Conservation (phyloP, 176 grass and related monocot genomes). For the Sorghum bicolor region DNA sequence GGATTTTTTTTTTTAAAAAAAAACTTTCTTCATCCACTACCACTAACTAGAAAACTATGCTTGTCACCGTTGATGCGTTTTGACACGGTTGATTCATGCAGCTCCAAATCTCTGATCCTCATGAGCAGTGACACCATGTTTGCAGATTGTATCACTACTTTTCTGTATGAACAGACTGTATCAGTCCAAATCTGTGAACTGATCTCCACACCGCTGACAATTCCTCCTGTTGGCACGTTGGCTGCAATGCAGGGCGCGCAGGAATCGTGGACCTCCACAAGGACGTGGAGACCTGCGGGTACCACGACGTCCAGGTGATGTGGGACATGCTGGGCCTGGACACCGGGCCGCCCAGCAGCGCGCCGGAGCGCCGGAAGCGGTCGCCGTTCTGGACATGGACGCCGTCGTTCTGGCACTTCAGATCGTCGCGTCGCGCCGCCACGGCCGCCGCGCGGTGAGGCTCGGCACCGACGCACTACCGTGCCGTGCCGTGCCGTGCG, state of each 20-base stretch:
- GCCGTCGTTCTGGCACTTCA: slow-evolving; percentile 30
- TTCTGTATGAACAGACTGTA: too few species aligned
- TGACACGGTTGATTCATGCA: too few species aligned
- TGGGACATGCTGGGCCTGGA: slow-evolving; percentile 75
- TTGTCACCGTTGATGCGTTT: too few species aligned
- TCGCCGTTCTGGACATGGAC: slow-evolving; percentile 53
- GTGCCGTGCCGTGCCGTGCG: not conserved
- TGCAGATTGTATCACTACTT: not conserved
- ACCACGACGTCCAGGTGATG: slow-evolving; percentile 89
- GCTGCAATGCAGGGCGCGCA: slow-evolving; percentile 32
- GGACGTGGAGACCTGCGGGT: slow-evolving; percentile 83
- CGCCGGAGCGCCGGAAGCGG: slow-evolving; percentile 34
- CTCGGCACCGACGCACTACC: not conserved
- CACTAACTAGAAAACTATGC: too few species aligned
- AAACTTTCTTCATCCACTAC: not conserved
- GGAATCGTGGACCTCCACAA: slow-evolving; percentile 64
- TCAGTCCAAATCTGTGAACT: too few species aligned
- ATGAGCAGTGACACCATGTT: not conserved
- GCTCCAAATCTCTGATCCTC: not conserved
- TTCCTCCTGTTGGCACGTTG: not conserved
- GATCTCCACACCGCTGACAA: too few species aligned
- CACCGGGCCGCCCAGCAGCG: not conserved
- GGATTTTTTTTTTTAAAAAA: not conserved
- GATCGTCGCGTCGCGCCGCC: not conserved
- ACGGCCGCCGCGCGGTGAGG: not conserved